Base-by-base conservation (phyloP, 1,284 basidiomycete species). In the Ceratobasidium papillatum region DNA sequence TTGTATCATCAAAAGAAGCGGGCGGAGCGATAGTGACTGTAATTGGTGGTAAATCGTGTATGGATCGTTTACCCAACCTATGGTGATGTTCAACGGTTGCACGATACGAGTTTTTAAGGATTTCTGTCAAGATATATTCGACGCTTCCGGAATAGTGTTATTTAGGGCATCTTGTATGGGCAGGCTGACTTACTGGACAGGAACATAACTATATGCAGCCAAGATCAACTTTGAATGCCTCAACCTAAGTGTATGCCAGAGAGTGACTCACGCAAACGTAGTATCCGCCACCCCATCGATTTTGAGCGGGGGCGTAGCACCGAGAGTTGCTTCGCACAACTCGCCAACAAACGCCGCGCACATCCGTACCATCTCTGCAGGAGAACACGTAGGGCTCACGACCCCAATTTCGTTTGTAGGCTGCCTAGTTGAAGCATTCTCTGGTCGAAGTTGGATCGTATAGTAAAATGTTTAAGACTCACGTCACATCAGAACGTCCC, bases 71-170 rank as follows among this genome's bases (percentile, higher is more conserved):
- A 52, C 83, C 83, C 73, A 84, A 78, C 1, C 81, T 81, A 74
- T 86, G 86, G 75, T 93, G 87, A 76, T 88, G 87, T 79, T 95
- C 94, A n/a, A 94, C 90, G 0, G 93, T 95, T 3, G 95, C 95
- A 32, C 95, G 90, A 82, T 94, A 97, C 0, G 94, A 88, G 80
- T 96, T 96, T 82, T 96, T 96, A 58, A 95, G 85, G 56, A 95
- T 87, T 80, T 95, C 94, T 1, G 93, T 94, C 41, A 77, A 41
- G 63, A 78, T 78, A 65, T 78, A 77, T 64, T 49, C 52, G 51
- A 59, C n/a, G 25, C 63, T 63, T 1, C 8, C 3, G 43, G n/a
- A 54, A 22, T 22, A 61, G 17, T 9, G 19, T 41, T 34, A 9
- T 47, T 19, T 43, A 75, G 49, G 8, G 43, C 7, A 9, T 27